A percentile compares a stretch with the other conserved stretches of the same genome.
Evolutionary conservation across 257 asterid genomes (phyloP).

Genomic region (Schizonepeta tenuifolia): DNA sequence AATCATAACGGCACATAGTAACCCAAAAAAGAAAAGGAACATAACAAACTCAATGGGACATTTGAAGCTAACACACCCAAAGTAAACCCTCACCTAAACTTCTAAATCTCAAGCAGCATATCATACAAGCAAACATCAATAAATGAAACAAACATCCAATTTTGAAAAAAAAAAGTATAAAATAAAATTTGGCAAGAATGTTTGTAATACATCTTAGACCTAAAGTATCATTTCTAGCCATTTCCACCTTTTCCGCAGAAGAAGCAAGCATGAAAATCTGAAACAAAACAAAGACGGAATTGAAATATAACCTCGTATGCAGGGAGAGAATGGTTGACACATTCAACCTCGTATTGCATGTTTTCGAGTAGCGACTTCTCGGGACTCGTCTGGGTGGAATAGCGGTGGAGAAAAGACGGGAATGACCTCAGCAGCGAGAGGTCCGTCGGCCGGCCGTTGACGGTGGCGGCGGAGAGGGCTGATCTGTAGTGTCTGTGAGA

Average conservation of each 20-base stretch:
- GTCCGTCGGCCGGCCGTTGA: background rate
- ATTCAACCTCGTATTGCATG: background rate
- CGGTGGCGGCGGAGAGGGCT: background rate
- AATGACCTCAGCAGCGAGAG: background rate
- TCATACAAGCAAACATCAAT: background rate
- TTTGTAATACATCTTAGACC: too few species aligned
- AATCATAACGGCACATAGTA: background rate
- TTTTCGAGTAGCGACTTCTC: background rate
- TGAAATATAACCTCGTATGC: background rate
- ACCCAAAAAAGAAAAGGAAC: background rate
- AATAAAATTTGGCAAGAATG: too few species aligned
- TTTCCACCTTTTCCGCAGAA: background rate
- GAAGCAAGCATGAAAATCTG: background rate
- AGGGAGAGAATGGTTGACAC: background rate
- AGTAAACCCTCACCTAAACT: background rate
- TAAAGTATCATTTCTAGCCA: background rate
- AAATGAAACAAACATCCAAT: background rate
- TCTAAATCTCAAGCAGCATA: background rate
- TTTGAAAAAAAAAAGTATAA: too few species aligned
- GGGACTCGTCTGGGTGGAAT: constrained; percentile 4
- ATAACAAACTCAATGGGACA: background rate
- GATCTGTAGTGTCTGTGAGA: constrained; percentile 1
- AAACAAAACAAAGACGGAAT: background rate
- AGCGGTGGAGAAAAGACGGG: constrained; percentile 20
- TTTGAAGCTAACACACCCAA: background rate